Percentiles rank a stretch among this genome's conserved stretches.
phyloP scores from a whole-genome alignment of 1,284 basidiomycete genomes.

The Leccinum brunneo-olivaceum region DNA sequence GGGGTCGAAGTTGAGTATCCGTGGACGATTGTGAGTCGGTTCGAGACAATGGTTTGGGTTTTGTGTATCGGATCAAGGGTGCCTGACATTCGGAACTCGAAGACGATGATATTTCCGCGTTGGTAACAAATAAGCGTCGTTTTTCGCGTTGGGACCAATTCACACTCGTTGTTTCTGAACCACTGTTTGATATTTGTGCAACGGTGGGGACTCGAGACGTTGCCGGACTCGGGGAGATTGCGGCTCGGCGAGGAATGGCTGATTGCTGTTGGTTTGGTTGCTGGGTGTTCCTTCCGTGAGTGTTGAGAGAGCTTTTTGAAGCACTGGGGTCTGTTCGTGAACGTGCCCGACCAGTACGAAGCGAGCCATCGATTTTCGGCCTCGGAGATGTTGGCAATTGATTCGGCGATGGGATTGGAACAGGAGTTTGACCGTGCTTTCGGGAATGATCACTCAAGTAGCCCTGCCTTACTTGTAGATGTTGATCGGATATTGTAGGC shows the following conservation, averaged over 20 bases:
- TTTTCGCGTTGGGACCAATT: constrained; percentile 22
- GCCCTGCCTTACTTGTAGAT: constrained; percentile 9
- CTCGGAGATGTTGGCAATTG: constrained; percentile 7
- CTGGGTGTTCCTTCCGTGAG: constrained; percentile 14
- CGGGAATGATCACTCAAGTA: constrained; percentile 13
- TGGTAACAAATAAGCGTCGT: constrained; percentile 46
- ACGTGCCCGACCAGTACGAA: constrained; percentile 25
- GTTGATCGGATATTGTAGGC: constrained; percentile 15
- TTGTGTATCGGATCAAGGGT: constrained; percentile 11
- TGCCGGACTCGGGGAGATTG: constrained; percentile 13
- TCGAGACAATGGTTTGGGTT: constrained; percentile 13
- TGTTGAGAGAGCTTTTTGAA: constrained; percentile 13
- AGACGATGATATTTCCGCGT: constrained; percentile 42
- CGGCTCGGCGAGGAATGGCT: constrained; percentile 34
- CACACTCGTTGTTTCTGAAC: constrained; percentile 5
- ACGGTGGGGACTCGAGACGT: constrained; percentile 4
- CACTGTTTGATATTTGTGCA: neutral
- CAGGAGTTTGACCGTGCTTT: constrained; percentile 10
- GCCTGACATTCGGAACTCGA: constrained; percentile 39
- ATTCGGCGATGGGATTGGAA: constrained; percentile 7
- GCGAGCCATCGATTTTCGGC: constrained; percentile 10
- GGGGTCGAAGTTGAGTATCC: constrained; percentile 19
- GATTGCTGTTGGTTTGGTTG: constrained; percentile 22
- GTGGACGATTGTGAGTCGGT: constrained; percentile 20
- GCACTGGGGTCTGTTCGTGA: constrained; percentile 38